Percentiles rank a stretch among this genome's conserved stretches.
These are phyloP conservation scores for Plectosphaerella sp. DNA, from an alignment of 2,329 filamentous ascomycete species.

Conservation along the genomic window DNA sequence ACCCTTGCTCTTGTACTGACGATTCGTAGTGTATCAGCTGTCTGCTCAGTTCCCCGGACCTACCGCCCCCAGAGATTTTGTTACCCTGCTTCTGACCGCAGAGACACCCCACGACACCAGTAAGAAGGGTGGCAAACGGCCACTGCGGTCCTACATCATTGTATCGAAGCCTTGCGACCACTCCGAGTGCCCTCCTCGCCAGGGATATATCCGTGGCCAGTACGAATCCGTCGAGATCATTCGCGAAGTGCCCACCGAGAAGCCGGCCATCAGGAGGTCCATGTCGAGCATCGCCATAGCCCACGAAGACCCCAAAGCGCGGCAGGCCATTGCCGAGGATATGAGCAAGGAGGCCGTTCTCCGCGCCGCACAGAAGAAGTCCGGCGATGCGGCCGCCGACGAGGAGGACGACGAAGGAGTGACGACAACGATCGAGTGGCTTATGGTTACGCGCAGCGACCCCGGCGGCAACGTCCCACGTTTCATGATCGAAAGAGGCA, in stretches of 20 bases:
- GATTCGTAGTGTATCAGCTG: conserved; percentile 66
- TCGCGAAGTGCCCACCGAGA: conserved; percentile 66
- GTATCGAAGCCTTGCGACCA: conserved; percentile 82
- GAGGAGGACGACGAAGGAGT: conserved; percentile 22
- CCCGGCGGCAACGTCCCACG: conserved; percentile 83
- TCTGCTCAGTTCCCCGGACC: conserved; percentile 89
- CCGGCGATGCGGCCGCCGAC: conserved; percentile 8
- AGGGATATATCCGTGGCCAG: conserved; percentile 74
- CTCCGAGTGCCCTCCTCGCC: conserved; percentile 62
- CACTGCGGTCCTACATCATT: conserved; percentile 73
- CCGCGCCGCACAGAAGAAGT: conserved; percentile 18
- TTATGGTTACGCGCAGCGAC: conserved; percentile 88
- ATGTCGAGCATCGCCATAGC: conserved; percentile 39
- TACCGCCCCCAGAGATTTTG: conserved; percentile 82
- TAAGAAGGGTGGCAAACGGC: conserved; percentile 24
- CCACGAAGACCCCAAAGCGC: conserved; percentile 22
- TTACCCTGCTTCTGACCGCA: conserved; percentile 72
- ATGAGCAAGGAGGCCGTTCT: conserved; percentile 36
- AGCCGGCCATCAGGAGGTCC: conserved; percentile 33
- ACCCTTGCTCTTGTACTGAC: conserved; percentile 8
- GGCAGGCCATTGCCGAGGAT: conserved; percentile 17
- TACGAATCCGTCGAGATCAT: conserved; percentile 94
- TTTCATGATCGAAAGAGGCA: conserved; percentile 88
- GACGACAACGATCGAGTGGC: conserved; percentile 68
- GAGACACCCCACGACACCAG: conserved; percentile 39